Evolutionary conservation across 2,329 filamentous ascomycete species (phyloP), one percentile per base, ranked within the genome.

Genomic region (Neopestalotiopsis sp.): DNA sequence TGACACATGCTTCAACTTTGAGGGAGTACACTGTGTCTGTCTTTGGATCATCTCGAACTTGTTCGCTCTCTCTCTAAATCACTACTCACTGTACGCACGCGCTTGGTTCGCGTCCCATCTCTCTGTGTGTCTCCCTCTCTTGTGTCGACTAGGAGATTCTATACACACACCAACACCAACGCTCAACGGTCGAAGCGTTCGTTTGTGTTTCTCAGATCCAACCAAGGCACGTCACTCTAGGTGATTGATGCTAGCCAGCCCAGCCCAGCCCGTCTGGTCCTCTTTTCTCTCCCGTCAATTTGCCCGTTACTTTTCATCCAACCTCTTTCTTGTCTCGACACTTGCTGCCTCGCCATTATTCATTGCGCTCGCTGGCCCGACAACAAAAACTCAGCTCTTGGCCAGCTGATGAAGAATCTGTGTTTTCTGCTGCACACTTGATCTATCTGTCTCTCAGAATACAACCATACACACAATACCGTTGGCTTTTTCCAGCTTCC

Each of bases 311-410:
- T 42, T 65, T 40, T 56, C 28, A 56, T 58, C 28, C 34, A 38
- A n/a, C 63, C 63, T 58, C 45, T 52, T 32, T 14, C 59, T 28
- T 62, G 59, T 24, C 34, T 62, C 20, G 34, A 32, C 9, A n/a
- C 56, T 58, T 28, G 24, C 24, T 28, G 56, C 56, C 10, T 58
- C 56, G 56, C 56, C 57, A 30, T 14, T 59, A 24, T n/a, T 30
- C 12, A n/a, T 24, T 17, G 30, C 24, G 24, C 57, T 34, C 24
- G 24, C 57, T n/a, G 57, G 57, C 28, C 12, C 24, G 17, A 34
- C 45, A 52, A 52, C 45, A 52, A 52, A 52, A 52, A n/a, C 20
- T 20, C 17, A n/a, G 3, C 45, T 10, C 45, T 52, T 52, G 45
- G 45, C 45, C 45, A 10, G n/a, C 45, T 52, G 7, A 17, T 52